These are phyloP conservation scores for Plantago lanceolata DNA, from an alignment of 305 asterid species.

Conservation along the genomic window DNA sequence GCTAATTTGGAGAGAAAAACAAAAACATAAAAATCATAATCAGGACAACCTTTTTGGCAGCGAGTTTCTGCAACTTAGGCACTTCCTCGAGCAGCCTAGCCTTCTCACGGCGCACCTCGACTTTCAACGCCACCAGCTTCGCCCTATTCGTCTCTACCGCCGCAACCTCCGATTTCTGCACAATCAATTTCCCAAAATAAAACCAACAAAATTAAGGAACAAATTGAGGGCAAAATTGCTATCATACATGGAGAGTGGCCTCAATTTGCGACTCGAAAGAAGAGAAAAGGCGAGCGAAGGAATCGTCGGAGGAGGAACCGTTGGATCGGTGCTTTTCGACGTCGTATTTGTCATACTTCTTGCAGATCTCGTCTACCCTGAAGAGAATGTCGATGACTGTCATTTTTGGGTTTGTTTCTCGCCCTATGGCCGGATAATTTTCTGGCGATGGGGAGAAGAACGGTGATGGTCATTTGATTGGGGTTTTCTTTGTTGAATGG, in stretches of 20 bases:
- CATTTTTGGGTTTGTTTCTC: conserved; percentile 30
- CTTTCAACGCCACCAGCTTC: conserved; percentile 72
- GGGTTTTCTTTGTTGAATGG: not conserved
- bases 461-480: not conserved
- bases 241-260: conserved; percentile 43
- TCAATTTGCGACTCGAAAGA: conserved; percentile 68
- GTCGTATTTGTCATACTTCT: conserved; percentile 81
- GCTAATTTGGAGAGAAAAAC: not conserved
- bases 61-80: conserved; percentile 72
- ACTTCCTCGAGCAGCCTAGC: conserved; percentile 75
- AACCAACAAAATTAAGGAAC: not conserved
- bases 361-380: conserved; percentile 69
- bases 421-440: not conserved
- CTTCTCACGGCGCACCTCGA: conserved; percentile 84
- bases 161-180: conserved; percentile 61
- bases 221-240: not conserved
- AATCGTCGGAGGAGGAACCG: conserved; percentile 54
- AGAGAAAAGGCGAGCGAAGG: conserved; percentile 65
- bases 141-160: conserved; percentile 75
- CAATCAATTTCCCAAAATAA: not conserved
- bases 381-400: conserved; percentile 75
- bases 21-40: not conserved
- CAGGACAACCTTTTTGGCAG: conserved; percentile 53
- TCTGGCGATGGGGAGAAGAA: conserved; percentile 4
- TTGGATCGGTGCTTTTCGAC: conserved; percentile 58